These are phyloP conservation scores for Arthromyces matolae DNA, from an alignment of 768 basidiomycete genomes.

Conservation along the genomic window DNA sequence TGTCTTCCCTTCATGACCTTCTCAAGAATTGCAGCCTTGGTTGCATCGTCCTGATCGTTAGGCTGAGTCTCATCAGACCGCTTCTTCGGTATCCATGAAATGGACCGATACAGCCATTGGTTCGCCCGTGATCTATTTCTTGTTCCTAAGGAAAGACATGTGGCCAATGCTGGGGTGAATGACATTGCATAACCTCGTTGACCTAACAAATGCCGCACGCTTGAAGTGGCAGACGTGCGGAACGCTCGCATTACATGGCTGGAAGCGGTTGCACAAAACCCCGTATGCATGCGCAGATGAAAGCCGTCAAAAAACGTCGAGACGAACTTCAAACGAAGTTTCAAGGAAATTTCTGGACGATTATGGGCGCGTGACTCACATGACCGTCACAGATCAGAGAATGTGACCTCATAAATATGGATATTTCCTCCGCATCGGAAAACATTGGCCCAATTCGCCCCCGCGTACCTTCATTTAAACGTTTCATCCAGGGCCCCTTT, in stretches of 20 bases:
- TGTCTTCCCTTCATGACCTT: conserved; percentile 85
- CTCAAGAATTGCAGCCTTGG: conserved; percentile 72
- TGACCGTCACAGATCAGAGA: conserved; percentile 16
- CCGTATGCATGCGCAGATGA: conserved; percentile 42
- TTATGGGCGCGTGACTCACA: conserved; percentile 15
- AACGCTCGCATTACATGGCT: conserved; percentile 37
- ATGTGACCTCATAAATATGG: conserved; percentile 10
- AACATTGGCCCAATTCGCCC: conserved; percentile 15
- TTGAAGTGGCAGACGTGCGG: conserved; percentile 12
- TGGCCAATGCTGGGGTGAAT: background rate
- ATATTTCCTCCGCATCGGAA: conserved; percentile 15
- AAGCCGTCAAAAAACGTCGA: conserved; percentile 19
- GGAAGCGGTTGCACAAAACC: conserved; percentile 26
- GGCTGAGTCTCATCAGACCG: conserved; percentile 31
- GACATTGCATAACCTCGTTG: conserved; percentile 2
- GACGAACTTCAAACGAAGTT: conserved; percentile 9
- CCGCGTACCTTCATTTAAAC: conserved; percentile 14
- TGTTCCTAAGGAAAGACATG: conserved; percentile 5
- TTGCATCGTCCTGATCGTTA: conserved; percentile 60
- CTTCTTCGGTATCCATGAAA: conserved; percentile 35
- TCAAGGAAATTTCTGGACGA: conserved; percentile 12
- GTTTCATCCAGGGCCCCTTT: background rate
- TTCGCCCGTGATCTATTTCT: conserved; percentile 4
- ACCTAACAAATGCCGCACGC: background rate
- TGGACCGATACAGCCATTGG: conserved; percentile 12